These are phyloP conservation scores for Thermothielavioides terrestris DNA, from an alignment of 495 filamentous ascomycete genomes.

Conservation along the genomic window DNA sequence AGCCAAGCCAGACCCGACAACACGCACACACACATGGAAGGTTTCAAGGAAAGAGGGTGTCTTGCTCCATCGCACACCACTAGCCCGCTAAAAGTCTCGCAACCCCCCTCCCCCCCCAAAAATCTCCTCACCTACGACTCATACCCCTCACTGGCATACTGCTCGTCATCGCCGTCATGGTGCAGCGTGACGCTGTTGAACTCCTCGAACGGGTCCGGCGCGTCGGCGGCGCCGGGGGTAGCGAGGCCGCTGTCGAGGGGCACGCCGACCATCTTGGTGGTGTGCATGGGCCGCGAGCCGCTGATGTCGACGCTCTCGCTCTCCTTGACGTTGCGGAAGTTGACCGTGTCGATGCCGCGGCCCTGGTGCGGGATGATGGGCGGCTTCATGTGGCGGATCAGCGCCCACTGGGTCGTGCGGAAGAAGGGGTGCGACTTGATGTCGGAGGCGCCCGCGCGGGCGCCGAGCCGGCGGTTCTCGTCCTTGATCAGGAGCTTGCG, in stretches of 20 bases:
- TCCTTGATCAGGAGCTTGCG: constrained; percentile 97
- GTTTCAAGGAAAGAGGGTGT: too few species aligned
- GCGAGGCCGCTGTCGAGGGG: constrained; percentile 76
- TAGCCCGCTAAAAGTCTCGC: too few species aligned
- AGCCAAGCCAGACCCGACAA: too few species aligned
- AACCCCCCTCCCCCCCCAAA: not conserved
- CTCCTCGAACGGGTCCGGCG: constrained; percentile 93
- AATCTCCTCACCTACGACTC: not conserved
- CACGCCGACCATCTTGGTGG: constrained; percentile 53
- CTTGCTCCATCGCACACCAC: too few species aligned
- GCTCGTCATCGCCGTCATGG: constrained; percentile 77
- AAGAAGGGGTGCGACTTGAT: constrained; percentile 97
- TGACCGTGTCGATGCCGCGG: constrained; percentile 83
- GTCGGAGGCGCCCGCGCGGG: constrained; percentile 89
- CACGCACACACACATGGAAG: too few species aligned
- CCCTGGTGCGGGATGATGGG: constrained; percentile 94
- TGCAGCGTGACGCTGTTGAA: constrained; percentile 98
- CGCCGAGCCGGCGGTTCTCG: constrained; percentile 88
- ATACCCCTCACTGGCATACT: not conserved
- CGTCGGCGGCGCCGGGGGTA: constrained; percentile 74
- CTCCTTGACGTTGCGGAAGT: constrained; percentile 97
- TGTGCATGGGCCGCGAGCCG: constrained; percentile 42
- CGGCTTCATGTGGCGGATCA: constrained; percentile 96
- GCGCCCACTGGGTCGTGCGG: constrained; percentile 88
- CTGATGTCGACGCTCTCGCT: constrained; percentile 91